These are phyloP conservation scores for Aechmea fasciata DNA, from an alignment of 176 grass and related monocot species.

Conservation along the genomic window DNA sequence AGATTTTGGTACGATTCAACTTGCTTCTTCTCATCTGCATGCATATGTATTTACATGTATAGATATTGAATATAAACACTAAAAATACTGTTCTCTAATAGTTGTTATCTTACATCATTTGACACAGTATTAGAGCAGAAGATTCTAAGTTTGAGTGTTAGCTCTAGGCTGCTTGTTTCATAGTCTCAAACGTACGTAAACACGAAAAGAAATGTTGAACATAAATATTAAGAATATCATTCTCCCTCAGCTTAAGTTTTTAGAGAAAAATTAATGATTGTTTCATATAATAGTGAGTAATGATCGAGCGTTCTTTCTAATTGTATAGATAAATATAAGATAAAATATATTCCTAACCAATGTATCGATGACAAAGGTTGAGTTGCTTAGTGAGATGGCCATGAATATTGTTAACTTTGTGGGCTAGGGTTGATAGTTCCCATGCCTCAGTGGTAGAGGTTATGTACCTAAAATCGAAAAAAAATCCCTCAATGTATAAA, in stretches of 20 bases:
- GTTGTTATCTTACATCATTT: no score
- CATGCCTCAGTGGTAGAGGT: slow-evolving; percentile 33
- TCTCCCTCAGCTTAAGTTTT: no score
- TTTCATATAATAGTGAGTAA: not conserved
- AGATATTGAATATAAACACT: slow-evolving; percentile 1
- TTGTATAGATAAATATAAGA: no score
- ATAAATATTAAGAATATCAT: no score
- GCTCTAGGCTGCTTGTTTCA: no score
- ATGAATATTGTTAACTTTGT: slow-evolving; percentile 36
- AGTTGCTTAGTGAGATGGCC: slow-evolving; percentile 38
- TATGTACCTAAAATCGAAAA: slow-evolving; percentile 21
- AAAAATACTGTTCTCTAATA: not conserved
- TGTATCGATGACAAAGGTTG: slow-evolving; percentile 12
- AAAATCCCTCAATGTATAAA: not conserved
- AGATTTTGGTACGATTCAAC: slow-evolving; percentile 31
- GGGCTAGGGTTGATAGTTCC: slow-evolving; percentile 43
- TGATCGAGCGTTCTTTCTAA: no score
- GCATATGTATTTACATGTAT: not conserved
- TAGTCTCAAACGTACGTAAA: no score
- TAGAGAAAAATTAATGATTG: no score
- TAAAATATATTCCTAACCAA: slow-evolving; percentile 16
- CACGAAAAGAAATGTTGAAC: no score
- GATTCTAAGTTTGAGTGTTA: not conserved
- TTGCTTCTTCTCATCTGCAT: slow-evolving; percentile 33
- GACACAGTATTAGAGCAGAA: no score